Evolutionary conservation across 805 yeast species (phyloP).

Genomic region (Candida adriatica): DNA sequence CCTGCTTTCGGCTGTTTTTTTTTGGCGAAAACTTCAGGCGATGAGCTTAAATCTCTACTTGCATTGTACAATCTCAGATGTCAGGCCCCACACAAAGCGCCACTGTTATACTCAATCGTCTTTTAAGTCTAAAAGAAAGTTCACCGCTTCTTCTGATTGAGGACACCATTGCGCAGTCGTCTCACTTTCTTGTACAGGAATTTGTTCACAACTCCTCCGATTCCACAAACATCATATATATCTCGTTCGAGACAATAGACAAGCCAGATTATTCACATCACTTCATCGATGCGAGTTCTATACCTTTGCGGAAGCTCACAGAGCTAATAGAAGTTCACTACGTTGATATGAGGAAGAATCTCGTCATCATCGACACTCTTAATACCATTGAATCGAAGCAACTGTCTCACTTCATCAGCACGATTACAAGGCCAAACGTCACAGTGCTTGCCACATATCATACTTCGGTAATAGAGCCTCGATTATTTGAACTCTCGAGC

Average conservation of each 20-base stretch:
- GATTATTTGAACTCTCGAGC: slow-evolving; percentile 24
- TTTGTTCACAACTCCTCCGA: slow-evolving; percentile 36
- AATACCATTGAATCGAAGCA: slow-evolving; percentile 44
- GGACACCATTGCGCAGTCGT: slow-evolving; percentile 70
- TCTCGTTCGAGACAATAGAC: slow-evolving; percentile 63
- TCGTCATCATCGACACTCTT: slow-evolving; percentile 61
- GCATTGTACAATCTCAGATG: no score
- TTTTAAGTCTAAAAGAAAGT: slow-evolving; percentile 61
- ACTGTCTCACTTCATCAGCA: slow-evolving; percentile 43
- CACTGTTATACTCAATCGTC: slow-evolving; percentile 57
- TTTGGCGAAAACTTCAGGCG: no score
- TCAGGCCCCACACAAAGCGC: slow-evolving; percentile 32
- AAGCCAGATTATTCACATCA: slow-evolving; percentile 43
- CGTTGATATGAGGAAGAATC: slow-evolving; percentile 25
- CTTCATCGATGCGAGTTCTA: slow-evolving; percentile 39
- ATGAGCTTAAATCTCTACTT: no score
- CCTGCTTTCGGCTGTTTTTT: no score
- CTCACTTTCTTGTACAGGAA: slow-evolving; percentile 50
- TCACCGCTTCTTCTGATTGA: slow-evolving; percentile 66
- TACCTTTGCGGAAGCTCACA: slow-evolving; percentile 21
- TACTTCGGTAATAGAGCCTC: slow-evolving; percentile 32
- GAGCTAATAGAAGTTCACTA: slow-evolving; percentile 15
- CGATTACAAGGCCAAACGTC: slow-evolving; percentile 39
- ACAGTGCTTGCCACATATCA: slow-evolving; percentile 45
- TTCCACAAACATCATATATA: slow-evolving; percentile 36